phyloP scores from a whole-genome alignment of 1,139 yeast species.

The Sugiyamaella xylanicola region DNA sequence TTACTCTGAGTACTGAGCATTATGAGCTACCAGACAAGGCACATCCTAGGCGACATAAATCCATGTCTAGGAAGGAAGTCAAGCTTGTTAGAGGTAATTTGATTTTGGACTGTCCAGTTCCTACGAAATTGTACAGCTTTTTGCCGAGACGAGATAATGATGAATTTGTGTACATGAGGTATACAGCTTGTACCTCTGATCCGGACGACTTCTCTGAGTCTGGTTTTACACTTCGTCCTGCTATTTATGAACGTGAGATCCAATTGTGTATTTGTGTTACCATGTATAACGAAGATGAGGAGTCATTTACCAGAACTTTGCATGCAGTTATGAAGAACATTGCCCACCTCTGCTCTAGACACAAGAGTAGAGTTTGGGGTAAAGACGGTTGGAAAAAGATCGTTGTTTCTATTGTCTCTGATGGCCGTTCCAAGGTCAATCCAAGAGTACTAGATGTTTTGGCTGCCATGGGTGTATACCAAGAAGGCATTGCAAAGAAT shows the following conservation, averaged over 20 bases:
- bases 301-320: constrained; percentile 84
- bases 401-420: constrained; percentile 86
- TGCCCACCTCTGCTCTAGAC: constrained; percentile 80
- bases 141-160: constrained; percentile 83
- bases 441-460: constrained; percentile 80
- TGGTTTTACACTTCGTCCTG: constrained; percentile 84
- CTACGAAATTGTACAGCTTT: constrained; percentile 77
- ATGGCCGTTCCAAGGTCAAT: constrained; percentile 86
- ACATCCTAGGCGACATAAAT: constrained; percentile 61
- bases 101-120: constrained; percentile 90
- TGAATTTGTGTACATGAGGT: constrained; percentile 91
- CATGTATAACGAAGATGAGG: constrained; percentile 94
- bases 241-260: constrained; percentile 82
- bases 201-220: constrained; percentile 79
- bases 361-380: constrained; percentile 88
- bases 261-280: constrained; percentile 89
- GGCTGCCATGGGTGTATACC: constrained; percentile 94
- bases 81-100: constrained; percentile 74
- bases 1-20: constrained; percentile 34
- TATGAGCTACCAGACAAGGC: constrained; percentile 50
- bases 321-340: constrained; percentile 92
- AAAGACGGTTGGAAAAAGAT: constrained; percentile 94
- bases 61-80: constrained; percentile 61
- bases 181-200: constrained; percentile 89
- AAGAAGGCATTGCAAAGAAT: constrained; percentile 94